Base-by-base conservation (phyloP, 1,139 yeast genomes). In the Sugiyamaella novakii region DNA sequence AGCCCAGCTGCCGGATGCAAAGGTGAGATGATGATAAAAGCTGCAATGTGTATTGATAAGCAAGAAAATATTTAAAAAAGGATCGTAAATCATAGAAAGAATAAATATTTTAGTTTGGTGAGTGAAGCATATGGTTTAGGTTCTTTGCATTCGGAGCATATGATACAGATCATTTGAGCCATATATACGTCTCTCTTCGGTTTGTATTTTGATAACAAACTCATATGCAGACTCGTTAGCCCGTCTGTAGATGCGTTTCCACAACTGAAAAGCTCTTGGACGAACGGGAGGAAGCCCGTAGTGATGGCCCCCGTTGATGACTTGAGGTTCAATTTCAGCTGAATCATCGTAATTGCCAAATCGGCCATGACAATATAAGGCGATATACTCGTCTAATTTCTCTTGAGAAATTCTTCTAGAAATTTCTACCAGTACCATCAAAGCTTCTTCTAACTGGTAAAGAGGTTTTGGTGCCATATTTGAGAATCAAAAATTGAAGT, bases 101-200 rank as follows among this genome's bases (percentile, higher is more conserved):
- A 36, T 14, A 33, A 8, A 34, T 14, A 34, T 34, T 19, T 18
- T 36, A 2, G 17, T 2, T 36, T 36, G 18, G 7, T 17, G 11
- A n/a, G 38, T 19, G n/a, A n/a, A 2, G 18, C 4, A 8, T 5
- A 11, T 15, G 11, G 7, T 2, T 41, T 22, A 41, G 3, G 19
- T 31, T 47, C 43, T 21, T n/a, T 42, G 33, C 11, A 43, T 24
- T 25, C 38, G 19, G 15, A 54, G 43, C 55, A 53, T 52, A 17
- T 53, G 54, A 29, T 55, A 51, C 10, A 56, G 46, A 29, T 50
- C 52, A 35, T 56, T 54, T 5, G 49, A 47, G 5, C 59, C 59
- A 30, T 54, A 53, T 4, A 47, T 43, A n/a, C 49, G 43, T 33
- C 49, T 38, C 44, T 56, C 59, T 14, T 54, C 57, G 5, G 36